Conservation (phyloP, 352 stramenopile genomes). For the Paralagenidium karlingii region DNA sequence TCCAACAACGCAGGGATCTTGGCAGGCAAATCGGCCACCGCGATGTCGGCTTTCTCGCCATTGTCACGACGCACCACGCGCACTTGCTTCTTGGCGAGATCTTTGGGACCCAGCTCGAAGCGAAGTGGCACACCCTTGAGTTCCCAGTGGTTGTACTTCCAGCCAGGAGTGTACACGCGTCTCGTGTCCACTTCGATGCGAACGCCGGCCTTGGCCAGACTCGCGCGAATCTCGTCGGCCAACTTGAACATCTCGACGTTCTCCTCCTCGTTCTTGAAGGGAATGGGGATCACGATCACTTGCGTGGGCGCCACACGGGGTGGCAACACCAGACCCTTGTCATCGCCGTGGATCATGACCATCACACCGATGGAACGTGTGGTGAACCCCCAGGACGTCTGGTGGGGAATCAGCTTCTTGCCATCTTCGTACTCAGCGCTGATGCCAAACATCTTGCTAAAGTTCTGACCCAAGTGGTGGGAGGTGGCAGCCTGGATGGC, state of each 20-base stretch:
- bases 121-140: slow-evolving; percentile 98
- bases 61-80: slow-evolving; percentile 93
- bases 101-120: slow-evolving; percentile 96
- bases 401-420: slow-evolving; percentile 94
- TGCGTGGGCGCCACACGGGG: slow-evolving; percentile 95
- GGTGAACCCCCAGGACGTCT: slow-evolving; percentile 99
- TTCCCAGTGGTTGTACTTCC: slow-evolving; percentile 99
- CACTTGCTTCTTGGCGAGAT: slow-evolving; percentile 90
- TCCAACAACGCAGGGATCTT: slow-evolving; percentile 80
- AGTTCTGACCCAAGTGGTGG: slow-evolving; percentile 99
- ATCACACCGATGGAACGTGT: slow-evolving; percentile 98
- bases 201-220: slow-evolving; percentile 63
- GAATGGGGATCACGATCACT: slow-evolving; percentile 91
- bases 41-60: slow-evolving; percentile 84
- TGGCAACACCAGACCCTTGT: slow-evolving; percentile 98
- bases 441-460: slow-evolving; percentile 99
- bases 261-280: slow-evolving; percentile 90
- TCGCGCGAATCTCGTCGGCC: slow-evolving; percentile 72
- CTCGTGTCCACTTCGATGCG: slow-evolving; percentile 94
- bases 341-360: slow-evolving; percentile 99
- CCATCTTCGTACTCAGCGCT: slow-evolving; percentile 93
- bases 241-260: slow-evolving; percentile 79
- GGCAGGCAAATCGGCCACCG: slow-evolving; percentile 65
- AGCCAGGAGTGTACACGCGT: slow-evolving; percentile 90
- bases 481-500: slow-evolving; percentile 98